Base-by-base conservation (phyloP, 352 stramenopile genomes). In the Pythium biforme region DNA sequence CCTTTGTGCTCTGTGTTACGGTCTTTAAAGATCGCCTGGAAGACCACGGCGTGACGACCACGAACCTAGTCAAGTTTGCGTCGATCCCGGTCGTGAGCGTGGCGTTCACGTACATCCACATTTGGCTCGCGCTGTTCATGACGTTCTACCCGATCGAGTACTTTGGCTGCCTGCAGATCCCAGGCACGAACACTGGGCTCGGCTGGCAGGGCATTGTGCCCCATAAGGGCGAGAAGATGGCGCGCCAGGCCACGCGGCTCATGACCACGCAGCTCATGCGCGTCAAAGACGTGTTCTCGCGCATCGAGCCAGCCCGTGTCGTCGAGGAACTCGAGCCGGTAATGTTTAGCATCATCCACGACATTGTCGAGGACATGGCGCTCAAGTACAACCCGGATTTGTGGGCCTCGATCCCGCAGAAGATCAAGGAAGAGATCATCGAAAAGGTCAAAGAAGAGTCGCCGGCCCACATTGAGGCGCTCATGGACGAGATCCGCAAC, bases 161-260 rank as follows among this genome's bases (percentile, higher is more conserved):
- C 69, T 72, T 83, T 27, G 97, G 96, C 20, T 94, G 88, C 27
- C 73, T 96, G 56, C 91, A 96, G 72, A 88, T 93, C 64, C 82
- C 85, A 0, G 66, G 72, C 43, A 96, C 85, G 4, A 94, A 97
- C 71, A 97, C 92, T 63, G 96, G 96, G 9, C 62, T 98, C 4
- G 96, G 97, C 10, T 99, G 97, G 97, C 96, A 99, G 67, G 97
- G 97, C 17, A 98, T 99, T 47, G 95, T 99, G n/a, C 96, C 97
- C 1, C 85, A 91, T 67, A 98, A 98, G 68, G 95, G 90, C 27
- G 94, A 98, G 72, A 97, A 98, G 55, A 99, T 99, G 97, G 94
- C 94, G n/a, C 92, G 90, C 20, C 89, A 96, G 49, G 90, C 88
- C 23, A 95, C 97, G 61, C 77, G 83, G 55, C 92, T 97, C 54